phyloP scores from a whole-genome alignment of 495 filamentous ascomycete genomes.

The Penicillium psychrofluorescens region DNA sequence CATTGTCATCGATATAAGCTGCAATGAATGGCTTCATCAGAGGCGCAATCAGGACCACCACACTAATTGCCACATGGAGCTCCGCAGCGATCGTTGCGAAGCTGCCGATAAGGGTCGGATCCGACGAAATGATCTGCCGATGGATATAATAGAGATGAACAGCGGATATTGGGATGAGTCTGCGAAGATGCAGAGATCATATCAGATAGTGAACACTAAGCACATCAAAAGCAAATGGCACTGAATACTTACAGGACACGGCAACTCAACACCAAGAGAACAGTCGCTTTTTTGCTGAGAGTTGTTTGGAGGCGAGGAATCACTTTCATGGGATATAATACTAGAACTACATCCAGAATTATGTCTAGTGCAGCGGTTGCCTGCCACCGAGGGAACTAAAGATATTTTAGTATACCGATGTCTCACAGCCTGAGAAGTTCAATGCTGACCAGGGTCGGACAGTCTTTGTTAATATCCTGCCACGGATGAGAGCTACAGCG shows the following conservation, averaged over 20 bases:
- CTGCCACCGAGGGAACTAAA: slow-evolving; percentile 20
- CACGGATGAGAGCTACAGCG: slow-evolving; percentile 12
- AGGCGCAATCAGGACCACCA: slow-evolving; percentile 16
- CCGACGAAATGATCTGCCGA: slow-evolving; percentile 9
- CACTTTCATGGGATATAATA: slow-evolving; percentile 9
- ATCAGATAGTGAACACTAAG: neutral
- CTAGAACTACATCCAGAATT: slow-evolving; percentile 12
- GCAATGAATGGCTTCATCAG: slow-evolving; percentile 34
- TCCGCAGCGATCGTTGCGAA: slow-evolving; percentile 18
- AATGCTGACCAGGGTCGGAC: slow-evolving; percentile 5
- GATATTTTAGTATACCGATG: neutral
- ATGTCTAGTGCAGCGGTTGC: slow-evolving; percentile 18
- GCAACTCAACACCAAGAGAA: slow-evolving; percentile 13
- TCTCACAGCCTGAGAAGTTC: neutral
- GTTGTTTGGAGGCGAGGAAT: slow-evolving; percentile 14
- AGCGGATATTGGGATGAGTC: slow-evolving; percentile 19
- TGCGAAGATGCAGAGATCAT: neutral
- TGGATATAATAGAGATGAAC: slow-evolving; percentile 15
- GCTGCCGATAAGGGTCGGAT: slow-evolving; percentile 15
- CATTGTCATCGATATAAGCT: slow-evolving; percentile 25
- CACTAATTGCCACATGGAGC: slow-evolving; percentile 17
- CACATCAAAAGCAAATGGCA: neutral
- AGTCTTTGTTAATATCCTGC: slow-evolving; percentile 11
- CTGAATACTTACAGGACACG: slow-evolving; percentile 14
- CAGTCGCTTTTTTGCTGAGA: slow-evolving; percentile 7